These are phyloP conservation scores for Solanum ahanhuiri DNA, from an alignment of 257 asterid species.

Conservation along the genomic window DNA sequence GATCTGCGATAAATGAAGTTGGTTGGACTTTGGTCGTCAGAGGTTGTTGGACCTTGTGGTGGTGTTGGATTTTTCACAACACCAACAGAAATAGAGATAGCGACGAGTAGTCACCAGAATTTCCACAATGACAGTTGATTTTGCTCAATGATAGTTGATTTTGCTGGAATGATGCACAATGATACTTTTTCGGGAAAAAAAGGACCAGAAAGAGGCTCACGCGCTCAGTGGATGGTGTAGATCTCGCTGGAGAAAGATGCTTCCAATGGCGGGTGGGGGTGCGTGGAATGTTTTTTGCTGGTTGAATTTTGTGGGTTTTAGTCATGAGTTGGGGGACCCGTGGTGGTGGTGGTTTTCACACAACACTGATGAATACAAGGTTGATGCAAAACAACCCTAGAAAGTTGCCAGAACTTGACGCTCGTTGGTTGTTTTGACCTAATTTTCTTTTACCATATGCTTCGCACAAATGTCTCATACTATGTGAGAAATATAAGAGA, in stretches of 20 bases:
- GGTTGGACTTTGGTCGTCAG: neutral
- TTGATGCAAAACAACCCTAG: neutral
- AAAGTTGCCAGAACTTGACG: neutral
- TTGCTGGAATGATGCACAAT: neutral
- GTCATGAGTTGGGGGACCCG: neutral
- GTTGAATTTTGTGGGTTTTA: neutral
- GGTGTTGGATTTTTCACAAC: neutral
- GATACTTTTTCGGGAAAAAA: neutral
- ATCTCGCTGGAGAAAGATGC: neutral
- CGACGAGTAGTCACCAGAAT: neutral
- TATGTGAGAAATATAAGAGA: no score
- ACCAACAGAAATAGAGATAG: neutral
- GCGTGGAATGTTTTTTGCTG: neutral
- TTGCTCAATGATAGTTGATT: neutral
- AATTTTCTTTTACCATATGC: neutral
- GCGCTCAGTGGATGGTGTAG: neutral
- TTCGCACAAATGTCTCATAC: neutral
- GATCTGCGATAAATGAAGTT: neutral
- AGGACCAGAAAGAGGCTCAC: neutral
- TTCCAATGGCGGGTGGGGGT: neutral
- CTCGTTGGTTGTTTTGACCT: neutral
- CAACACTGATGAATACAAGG: neutral
- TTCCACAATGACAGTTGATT: neutral
- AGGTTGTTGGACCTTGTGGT: neutral
- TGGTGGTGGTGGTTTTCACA: neutral